These are phyloP conservation scores for Arthrobotrys entomopaga DNA, from an alignment of 2,329 filamentous ascomycete genomes.

Conservation along the genomic window DNA sequence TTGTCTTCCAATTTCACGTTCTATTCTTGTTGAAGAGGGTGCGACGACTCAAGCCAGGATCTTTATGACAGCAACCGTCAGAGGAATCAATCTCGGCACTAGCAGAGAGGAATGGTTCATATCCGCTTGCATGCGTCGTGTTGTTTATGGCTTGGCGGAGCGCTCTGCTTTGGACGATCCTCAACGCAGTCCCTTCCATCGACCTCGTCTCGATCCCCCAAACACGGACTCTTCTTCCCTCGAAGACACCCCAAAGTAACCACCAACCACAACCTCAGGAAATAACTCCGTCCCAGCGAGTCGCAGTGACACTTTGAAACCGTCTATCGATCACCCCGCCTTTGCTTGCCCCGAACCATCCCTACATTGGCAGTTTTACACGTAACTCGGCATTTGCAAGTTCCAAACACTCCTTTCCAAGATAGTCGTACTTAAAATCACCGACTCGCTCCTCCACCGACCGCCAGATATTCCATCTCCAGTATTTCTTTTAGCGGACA, in stretches of 20 bases:
- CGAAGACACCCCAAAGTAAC: slow-evolving; percentile 8
- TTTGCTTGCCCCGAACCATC: slow-evolving; percentile 9
- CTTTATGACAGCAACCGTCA: no score
- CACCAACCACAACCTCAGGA: background rate
- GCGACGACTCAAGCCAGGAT: no score
- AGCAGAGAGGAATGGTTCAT: no score
- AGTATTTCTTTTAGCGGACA: background rate
- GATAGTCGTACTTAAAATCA: background rate
- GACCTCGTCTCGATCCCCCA: background rate
- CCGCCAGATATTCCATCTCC: background rate
- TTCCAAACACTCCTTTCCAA: slow-evolving; percentile 2
- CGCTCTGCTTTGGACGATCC: background rate
- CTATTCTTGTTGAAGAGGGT: no score
- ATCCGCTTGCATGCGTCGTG: background rate
- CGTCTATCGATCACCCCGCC: slow-evolving; percentile 39
- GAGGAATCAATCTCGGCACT: no score
- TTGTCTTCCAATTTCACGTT: no score
- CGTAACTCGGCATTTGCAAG: slow-evolving; percentile 22
- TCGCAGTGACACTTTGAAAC: slow-evolving; percentile 17
- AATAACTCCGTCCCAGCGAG: background rate
- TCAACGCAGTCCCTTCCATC: background rate
- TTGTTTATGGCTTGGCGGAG: slow-evolving; percentile 20
- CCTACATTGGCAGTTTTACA: slow-evolving; percentile 18
- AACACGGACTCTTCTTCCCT: no score
- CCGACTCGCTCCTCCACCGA: slow-evolving; percentile 1